These are phyloP conservation scores for Scheffersomyces titani DNA, from an alignment of 1,139 yeast genomes.

Conservation along the genomic window DNA sequence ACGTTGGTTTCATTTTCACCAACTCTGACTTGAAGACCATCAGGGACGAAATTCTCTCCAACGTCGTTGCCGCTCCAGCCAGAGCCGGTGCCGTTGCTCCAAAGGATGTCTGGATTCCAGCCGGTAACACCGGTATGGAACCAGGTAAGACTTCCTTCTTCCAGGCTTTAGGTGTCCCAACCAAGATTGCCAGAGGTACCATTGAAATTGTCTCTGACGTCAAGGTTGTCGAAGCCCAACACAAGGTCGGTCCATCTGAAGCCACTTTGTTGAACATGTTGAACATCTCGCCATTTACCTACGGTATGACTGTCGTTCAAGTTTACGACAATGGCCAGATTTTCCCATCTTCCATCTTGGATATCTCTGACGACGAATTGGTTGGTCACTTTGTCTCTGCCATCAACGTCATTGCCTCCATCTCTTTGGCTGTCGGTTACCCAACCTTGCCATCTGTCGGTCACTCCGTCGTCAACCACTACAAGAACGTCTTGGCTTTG, in stretches of 20 bases:
- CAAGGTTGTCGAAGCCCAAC: slow-evolving; percentile 85
- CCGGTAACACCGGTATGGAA: slow-evolving; percentile 99
- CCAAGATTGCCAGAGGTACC: slow-evolving; percentile 99
- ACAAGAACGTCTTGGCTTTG: slow-evolving; percentile 98
- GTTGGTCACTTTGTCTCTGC: slow-evolving; percentile 91
- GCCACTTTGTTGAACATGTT: slow-evolving; percentile 98
- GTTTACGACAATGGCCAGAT: slow-evolving; percentile 99
- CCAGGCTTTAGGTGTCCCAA: slow-evolving; percentile 99
- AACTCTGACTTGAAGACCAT: slow-evolving; percentile 88
- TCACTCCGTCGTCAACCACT: slow-evolving; percentile 98
- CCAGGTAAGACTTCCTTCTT: slow-evolving; percentile 99
- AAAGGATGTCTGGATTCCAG: slow-evolving; percentile 94
- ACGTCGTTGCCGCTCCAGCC: slow-evolving; percentile 99
- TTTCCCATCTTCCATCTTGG: slow-evolving; percentile 95
- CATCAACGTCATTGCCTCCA: slow-evolving; percentile 88
- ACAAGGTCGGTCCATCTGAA: slow-evolving; percentile 98
- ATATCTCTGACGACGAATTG: slow-evolving; percentile 97
- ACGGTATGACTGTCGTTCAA: slow-evolving; percentile 95
- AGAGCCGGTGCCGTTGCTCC: slow-evolving; percentile 99
- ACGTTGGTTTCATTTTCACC: slow-evolving; percentile 99
- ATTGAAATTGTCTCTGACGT: slow-evolving; percentile 98
- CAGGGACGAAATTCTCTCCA: slow-evolving; percentile 83
- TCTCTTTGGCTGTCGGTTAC: slow-evolving; percentile 97
- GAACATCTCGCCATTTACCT: slow-evolving; percentile 99
- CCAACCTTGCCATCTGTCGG: slow-evolving; percentile 99